phyloP scores from a whole-genome alignment of 202 grass and related monocot species.

The Elaeis oleifera region DNA sequence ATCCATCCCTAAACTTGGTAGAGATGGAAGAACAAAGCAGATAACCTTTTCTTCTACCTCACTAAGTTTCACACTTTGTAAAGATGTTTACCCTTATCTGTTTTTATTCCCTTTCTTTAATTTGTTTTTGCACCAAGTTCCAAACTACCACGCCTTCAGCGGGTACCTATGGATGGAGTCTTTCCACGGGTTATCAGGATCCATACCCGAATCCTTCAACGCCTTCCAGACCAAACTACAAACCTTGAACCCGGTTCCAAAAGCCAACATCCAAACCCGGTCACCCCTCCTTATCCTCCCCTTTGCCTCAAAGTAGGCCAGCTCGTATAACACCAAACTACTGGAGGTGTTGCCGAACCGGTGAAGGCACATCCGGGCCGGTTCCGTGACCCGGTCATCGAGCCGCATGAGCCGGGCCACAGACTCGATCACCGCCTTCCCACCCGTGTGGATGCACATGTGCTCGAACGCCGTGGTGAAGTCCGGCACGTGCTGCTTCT shows the following conservation, averaged over 20 bases:
- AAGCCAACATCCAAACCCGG: constrained; percentile 7
- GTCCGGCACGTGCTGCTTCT: constrained; percentile 19
- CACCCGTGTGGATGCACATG: constrained; percentile 35
- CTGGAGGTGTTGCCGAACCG: no score
- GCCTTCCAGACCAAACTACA: constrained; percentile 7
- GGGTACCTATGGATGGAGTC: constrained; percentile 2
- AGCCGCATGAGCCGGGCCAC: constrained; percentile 13
- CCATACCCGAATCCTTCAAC: constrained; percentile 1
- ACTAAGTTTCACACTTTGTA: no score
- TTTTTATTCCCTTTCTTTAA: no score
- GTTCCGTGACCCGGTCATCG: constrained; percentile 16
- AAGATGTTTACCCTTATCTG: no score
- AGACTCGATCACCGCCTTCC: constrained; percentile 31
- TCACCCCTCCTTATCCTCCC: constrained; percentile 4
- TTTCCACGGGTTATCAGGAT: constrained; percentile 5
- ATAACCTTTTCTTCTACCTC: no score
- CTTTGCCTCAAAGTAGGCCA: constrained; percentile 11
- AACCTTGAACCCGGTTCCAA: constrained; percentile 8
- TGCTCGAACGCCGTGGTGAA: constrained; percentile 29
- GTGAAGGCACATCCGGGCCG: constrained; percentile 6
- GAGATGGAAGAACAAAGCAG: no score
- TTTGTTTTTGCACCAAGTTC: no score
- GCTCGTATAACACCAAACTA: constrained; percentile 1
- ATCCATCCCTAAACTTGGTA: no score
- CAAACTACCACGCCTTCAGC: constrained; percentile 3